Evolutionary conservation across 2,329 filamentous ascomycete species (phyloP).

Genomic region (Onygenales sp.): DNA sequence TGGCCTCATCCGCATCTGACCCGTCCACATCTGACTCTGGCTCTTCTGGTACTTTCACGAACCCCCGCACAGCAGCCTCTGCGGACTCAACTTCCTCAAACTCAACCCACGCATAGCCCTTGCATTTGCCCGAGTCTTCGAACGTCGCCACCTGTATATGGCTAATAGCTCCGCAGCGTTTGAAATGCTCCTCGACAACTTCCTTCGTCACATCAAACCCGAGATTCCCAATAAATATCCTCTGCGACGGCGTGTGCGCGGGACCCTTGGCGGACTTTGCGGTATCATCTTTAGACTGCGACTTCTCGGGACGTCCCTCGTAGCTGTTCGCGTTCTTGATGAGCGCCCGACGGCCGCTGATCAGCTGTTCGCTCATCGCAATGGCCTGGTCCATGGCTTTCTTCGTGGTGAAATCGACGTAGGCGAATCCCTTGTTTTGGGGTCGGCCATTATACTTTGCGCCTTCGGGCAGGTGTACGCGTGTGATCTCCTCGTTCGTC

Average conservation of each 20-base stretch:
- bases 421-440: conserved; percentile 89
- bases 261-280: conserved; percentile 20
- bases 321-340: conserved; percentile 91
- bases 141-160: conserved; percentile 89
- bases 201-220: conserved; percentile 75
- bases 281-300: conserved; percentile 30
- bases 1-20: conserved; percentile 15
- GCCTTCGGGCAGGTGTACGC: conserved; percentile 66
- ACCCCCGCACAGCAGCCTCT: conserved; percentile 69
- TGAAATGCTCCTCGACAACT: conserved; percentile 69
- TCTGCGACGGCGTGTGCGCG: conserved; percentile 57
- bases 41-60: conserved; percentile 56
- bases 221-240: conserved; percentile 84
- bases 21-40: conserved; percentile 38
- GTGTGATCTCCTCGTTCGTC: conserved; percentile 63
- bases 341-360: conserved; percentile 67
- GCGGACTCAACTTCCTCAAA: conserved; percentile 73
- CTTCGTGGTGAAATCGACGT: conserved; percentile 73
- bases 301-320: conserved; percentile 74
- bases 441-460: conserved; percentile 41
- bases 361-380: conserved; percentile 72
- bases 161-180: conserved; percentile 71
- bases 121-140: conserved; percentile 94
- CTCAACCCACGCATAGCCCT: conserved; percentile 91
- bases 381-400: conserved; percentile 68